phyloP scores from a whole-genome alignment of 2,329 filamentous ascomycete genomes.

The Trichoderma harzianum region DNA sequence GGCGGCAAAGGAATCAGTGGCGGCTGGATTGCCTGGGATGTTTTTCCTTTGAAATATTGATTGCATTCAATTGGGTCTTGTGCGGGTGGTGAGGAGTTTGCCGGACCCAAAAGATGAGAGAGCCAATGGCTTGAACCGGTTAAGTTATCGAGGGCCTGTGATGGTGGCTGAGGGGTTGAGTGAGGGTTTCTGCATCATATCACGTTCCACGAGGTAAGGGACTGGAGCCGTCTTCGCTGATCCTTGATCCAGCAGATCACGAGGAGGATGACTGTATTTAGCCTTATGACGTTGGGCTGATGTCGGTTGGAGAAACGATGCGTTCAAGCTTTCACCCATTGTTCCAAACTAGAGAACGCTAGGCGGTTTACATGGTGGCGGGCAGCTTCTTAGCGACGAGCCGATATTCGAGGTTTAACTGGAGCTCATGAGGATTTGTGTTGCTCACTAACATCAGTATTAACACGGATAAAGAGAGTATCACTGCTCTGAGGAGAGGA shows the following conservation, averaged over 20 bases:
- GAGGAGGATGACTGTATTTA: constrained; percentile 8
- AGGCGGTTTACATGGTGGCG: neutral
- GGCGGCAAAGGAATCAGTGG: neutral
- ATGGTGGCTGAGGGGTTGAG: neutral
- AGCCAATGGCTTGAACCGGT: neutral
- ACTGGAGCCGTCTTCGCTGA: constrained; percentile 3
- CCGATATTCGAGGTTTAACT: neutral
- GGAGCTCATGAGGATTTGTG: neutral
- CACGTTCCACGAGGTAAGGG: constrained; percentile 7
- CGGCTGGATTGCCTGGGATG: constrained; percentile 3
- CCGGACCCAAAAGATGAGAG: neutral
- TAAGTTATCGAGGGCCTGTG: neutral
- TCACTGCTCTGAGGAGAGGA: neutral
- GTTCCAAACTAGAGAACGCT: neutral
- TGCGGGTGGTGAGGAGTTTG: neutral
- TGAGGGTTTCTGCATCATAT: constrained; percentile 1
- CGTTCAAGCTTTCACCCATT: neutral
- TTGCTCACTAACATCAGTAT: neutral
- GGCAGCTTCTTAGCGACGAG: neutral
- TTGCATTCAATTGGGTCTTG: neutral
- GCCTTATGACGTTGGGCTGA: constrained; percentile 31
- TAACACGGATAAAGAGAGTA: neutral
- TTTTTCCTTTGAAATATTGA: neutral
- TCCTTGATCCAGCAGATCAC: constrained; percentile 7
- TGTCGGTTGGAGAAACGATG: constrained; percentile 14